Conservation (phyloP, 139 green algal genomes). For the Tetradesmus lagerheimii region DNA sequence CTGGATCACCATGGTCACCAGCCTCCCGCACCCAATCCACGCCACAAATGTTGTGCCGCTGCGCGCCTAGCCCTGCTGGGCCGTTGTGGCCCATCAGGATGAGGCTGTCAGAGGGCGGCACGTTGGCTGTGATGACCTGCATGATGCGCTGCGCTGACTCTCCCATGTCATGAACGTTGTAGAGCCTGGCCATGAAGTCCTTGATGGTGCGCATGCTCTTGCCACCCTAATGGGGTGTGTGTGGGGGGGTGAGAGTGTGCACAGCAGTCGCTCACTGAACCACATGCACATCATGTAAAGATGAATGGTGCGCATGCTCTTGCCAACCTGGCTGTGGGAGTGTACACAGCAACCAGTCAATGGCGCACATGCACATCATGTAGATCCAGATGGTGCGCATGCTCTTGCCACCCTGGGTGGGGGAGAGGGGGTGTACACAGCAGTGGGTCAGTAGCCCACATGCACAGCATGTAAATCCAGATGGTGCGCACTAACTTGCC, state of each 20-base stretch:
- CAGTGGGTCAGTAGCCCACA: too few relatives aligned
- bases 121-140: neutral
- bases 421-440: too few relatives aligned
- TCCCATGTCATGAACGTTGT: slow-evolving; percentile 53
- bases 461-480: too few relatives aligned
- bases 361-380: too few relatives aligned
- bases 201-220: slow-evolving; percentile 45
- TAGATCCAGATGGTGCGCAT: too few relatives aligned
- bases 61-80: slow-evolving; percentile 65
- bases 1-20: slow-evolving; percentile 71
- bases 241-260: neutral
- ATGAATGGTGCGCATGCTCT: neutral
- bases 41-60: slow-evolving; percentile 62
- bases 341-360: too few relatives aligned
- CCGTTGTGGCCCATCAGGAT: slow-evolving; percentile 82
- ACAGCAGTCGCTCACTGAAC: neutral
- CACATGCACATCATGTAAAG: too few relatives aligned
- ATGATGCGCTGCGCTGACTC: slow-evolving; percentile 49
- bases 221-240: slow-evolving; percentile 58
- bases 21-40: slow-evolving; percentile 53
- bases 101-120: slow-evolving; percentile 31
- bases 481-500: too few relatives aligned
- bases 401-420: neutral
- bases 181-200: slow-evolving; percentile 68
- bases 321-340: neutral